Evolutionary conservation across 495 filamentous ascomycete species (phyloP), one percentile per base, ranked within the genome.

Genomic region (Xanthoparmelia taractica): DNA sequence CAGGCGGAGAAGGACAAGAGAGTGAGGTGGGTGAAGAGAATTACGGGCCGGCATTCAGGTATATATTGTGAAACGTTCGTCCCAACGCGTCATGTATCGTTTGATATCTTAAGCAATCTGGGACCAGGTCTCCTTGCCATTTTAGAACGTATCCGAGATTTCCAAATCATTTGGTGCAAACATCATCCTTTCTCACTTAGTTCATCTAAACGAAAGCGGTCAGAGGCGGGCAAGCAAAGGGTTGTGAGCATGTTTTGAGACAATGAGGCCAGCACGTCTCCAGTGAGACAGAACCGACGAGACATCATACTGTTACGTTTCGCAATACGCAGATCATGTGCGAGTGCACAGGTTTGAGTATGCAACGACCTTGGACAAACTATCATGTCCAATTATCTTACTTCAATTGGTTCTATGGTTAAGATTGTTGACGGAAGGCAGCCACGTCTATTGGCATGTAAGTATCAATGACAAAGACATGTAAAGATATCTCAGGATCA

Each of bases 41-140:
- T 64, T 83, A 82, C 65, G 79, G 80, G 7, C 72, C 78, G 13
- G 71, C 64, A 36, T 83, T 76, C 64, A 72, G 80, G 29, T 54
- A 33, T 33, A 54, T 54, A 18, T 11, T 54, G 50, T 54, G 50
- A 54, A 20, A 33, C 15, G 27, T 54, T 54, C 12, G 15, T 33
- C 20, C 15, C 29, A 17, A 5, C 2, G 13, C 18, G 13, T 52
- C 48, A 27, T 31, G 15, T 31, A 31, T 52, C 15, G 48, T 29
- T 18, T 27, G 18, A 31, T 1, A 52, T 17, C 25, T 52, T 2
- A 52, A 48, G 8, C 23, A 23, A 47, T 23, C 43, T 47, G 8
- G 23, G 45, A 4, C 11, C 0, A 27, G 15, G 23, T 48, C 6
- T 15, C 2, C 45, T 2, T 2, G 23, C 45, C n/a, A 13, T 48